Base-by-base conservation (phyloP, 2,329 filamentous ascomycete species). In the Hypoxylon sp. region DNA sequence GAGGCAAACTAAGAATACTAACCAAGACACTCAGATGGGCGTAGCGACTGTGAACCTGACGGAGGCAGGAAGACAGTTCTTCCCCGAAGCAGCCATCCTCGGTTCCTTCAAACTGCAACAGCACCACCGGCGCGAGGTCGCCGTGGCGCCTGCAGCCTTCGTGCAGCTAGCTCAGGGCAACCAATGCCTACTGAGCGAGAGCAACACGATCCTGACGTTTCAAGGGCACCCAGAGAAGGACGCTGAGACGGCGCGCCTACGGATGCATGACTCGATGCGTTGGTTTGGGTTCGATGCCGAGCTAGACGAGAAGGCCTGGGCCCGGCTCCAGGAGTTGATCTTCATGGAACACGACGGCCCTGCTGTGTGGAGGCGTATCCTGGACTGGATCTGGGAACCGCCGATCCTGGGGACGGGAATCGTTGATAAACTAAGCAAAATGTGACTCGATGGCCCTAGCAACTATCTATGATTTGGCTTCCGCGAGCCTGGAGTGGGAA, bases 211-310 rank as follows among this genome's bases (percentile, higher is more conserved):
- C 48, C 70, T 82, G 39, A 81, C 80, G 0, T 80, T 83, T 45
- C 82, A 84, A 65, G 81, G 80, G 0, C 82, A 83, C 60, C 82
- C 81, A 0, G 81, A 83, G 68, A 79, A 83, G 70, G 78, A 81
- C 56, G 74, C 73, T 5, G 73, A 73, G 34, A 77, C 81, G 16
- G 80, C 81, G 3, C 78, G 76, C 58, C 72, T 78, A 50, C 69
- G 81, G 63, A 69, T 83, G 48, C 67, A 76, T 61, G 76, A 81
- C 57, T 68, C 78, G 1, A 63, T 71, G 32, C 69, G 75, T 3
- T 81, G 81, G 79, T 81, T 77, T 65, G 77, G 77, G 2, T 74
- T 78, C 30, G 76, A 78, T 25, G 66, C 72, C 21, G 59, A 71
- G 4, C 54, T 69, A 1, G 75, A 79, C 16, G 68, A 74, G 25